Percentiles rank a stretch among this genome's conserved stretches.
These are phyloP conservation scores for Lachancea meyersii DNA, from an alignment of 805 yeast species.

Conservation along the genomic window DNA sequence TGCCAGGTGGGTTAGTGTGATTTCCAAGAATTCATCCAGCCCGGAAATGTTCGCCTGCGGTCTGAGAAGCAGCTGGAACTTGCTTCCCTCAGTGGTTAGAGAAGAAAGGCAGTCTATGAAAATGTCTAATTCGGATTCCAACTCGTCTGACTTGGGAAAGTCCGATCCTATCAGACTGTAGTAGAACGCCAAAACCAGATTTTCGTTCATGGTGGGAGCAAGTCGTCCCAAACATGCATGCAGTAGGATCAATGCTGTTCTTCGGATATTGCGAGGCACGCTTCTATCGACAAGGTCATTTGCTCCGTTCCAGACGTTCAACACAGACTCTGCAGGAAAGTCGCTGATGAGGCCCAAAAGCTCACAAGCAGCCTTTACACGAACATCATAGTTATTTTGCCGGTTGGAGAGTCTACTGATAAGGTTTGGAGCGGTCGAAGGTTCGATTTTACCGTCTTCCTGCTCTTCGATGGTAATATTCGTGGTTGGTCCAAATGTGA, in stretches of 20 bases:
- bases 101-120: constrained; percentile 42
- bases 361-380: constrained; percentile 47
- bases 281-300: constrained; percentile 43
- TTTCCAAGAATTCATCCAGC: constrained; percentile 3
- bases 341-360: constrained; percentile 47
- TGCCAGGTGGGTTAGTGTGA: background rate
- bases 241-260: constrained; percentile 35
- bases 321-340: constrained; percentile 50
- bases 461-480: constrained; percentile 1
- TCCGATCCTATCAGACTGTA: constrained; percentile 43
- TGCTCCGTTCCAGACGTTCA: constrained; percentile 72
- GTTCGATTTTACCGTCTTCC: constrained; percentile 2
- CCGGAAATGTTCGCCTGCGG: background rate
- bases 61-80: background rate
- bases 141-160: constrained; percentile 12
- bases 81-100: constrained; percentile 3
- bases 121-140: constrained; percentile 47
- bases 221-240: constrained; percentile 2
- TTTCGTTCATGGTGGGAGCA: constrained; percentile 30
- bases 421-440: constrained; percentile 9
- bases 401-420: constrained; percentile 13
- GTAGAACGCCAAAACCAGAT: constrained; percentile 50
- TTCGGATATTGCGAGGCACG: constrained; percentile 33
- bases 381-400: constrained; percentile 13
- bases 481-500: constrained; percentile 3